Conservation (phyloP, 2,329 filamentous ascomycete genomes). For the Penicillium sp. region DNA sequence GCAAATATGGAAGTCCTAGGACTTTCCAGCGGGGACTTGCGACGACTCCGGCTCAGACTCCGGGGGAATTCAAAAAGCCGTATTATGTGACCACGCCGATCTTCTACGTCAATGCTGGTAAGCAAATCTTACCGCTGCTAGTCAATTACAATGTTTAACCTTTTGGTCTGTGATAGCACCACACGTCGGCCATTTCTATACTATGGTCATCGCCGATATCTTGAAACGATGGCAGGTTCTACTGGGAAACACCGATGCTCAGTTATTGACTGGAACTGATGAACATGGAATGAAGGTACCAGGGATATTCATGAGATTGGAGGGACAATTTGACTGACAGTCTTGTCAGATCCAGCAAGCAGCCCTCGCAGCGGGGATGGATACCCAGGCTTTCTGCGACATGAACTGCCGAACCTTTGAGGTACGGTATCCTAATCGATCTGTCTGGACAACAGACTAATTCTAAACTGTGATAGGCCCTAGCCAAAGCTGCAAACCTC, state of each 20-base stretch:
- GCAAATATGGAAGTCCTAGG: conserved; percentile 21
- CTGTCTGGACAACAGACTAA: background rate
- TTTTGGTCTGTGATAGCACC: conserved; percentile 61
- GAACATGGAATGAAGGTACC: conserved; percentile 89
- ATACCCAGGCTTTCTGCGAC: conserved; percentile 86
- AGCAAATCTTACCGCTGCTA: conserved; percentile 16
- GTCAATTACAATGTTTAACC: background rate
- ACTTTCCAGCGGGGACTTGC: conserved; percentile 30
- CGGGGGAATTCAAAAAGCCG: conserved; percentile 61
- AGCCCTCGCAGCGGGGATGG: conserved; percentile 67
- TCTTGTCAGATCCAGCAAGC: conserved; percentile 73
- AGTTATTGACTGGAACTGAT: conserved; percentile 88
- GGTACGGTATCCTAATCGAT: conserved; percentile 34
- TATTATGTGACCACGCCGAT: conserved; percentile 97
- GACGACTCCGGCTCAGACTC: conserved; percentile 23
- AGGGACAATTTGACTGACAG: conserved; percentile 14
- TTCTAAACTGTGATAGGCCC: conserved; percentile 42
- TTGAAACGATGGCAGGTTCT: conserved; percentile 88
- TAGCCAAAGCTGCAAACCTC: conserved; percentile 70
- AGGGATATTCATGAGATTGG: background rate
- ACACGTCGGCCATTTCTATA: conserved; percentile 92
- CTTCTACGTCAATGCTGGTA: conserved; percentile 97
- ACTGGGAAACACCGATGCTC: conserved; percentile 63
- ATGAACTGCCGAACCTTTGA: conserved; percentile 76
- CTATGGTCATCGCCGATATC: conserved; percentile 86